Base-by-base conservation (phyloP, 1,284 basidiomycete genomes). In the Calocybe gambosa region DNA sequence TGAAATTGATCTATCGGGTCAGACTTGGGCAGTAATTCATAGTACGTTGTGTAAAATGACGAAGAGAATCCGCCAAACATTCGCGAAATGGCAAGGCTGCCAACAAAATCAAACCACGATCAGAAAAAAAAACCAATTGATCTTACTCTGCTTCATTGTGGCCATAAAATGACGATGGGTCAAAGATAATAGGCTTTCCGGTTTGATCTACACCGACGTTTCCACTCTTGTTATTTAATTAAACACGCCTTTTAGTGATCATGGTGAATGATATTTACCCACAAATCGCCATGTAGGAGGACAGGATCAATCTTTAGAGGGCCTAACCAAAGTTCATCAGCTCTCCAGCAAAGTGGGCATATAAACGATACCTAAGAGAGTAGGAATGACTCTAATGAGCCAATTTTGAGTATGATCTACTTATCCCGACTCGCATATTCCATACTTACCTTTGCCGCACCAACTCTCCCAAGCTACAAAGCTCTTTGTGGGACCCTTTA, bases 141-240 rank as follows among this genome's bases (percentile, higher is more conserved):
- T 63, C 82, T 64, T 52, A 88, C 85, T 94, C 91, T 10, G 85
- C 85, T 68, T 94, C 91, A 51, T 86, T 87, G 59, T 93, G 90
- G 2, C 89, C 90, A 55, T 81, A 93, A 60, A 85, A 90, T 6
- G 82, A 82, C 1, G 88, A 82, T 1, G 89, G 88, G 58, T 94
- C 91, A 58, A 79, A 93, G 38, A 93, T 83, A 2, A 91, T 71
- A 0, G 89, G 85, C 1, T 73, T 74, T 2, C 73, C 80, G 10
- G 54, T 52, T 15, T 56, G 61, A 49, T 88, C 80, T 15, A 74
- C 67, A 1, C 88, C 87, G 2, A 72, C 78, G 59, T 89, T 89
- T 12, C 87, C 86, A 50, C 80, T 85, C 86, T 87, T 47, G 25
- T 2, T 4, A 16, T 34, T 16, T n/a, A 8, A 34, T 16, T n/a